phyloP scores from a whole-genome alignment of 177 flowering plant genomes.

The Vitis hybrid region DNA sequence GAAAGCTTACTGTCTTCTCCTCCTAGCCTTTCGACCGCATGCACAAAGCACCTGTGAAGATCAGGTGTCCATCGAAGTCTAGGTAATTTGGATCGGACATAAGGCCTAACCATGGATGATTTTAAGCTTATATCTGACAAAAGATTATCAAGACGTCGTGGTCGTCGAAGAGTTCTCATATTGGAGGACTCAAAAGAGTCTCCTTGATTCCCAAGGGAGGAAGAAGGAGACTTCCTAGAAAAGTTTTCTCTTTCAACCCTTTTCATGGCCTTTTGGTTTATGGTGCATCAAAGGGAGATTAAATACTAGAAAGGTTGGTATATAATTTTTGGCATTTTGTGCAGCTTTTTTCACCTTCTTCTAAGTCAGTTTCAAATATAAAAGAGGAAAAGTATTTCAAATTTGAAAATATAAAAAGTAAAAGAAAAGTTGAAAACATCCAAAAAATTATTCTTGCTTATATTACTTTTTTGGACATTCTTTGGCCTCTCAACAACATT shows the following conservation, averaged over 20 bases:
- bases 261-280: constrained; percentile 16
- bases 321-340: constrained; percentile 28
- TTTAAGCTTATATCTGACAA: constrained; percentile 16
- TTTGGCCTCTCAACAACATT: too few species aligned
- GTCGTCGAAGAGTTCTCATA: not conserved
- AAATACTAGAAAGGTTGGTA: constrained; percentile 30
- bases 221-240: constrained; percentile 16
- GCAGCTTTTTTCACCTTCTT: constrained; percentile 24
- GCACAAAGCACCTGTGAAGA: constrained; percentile 53
- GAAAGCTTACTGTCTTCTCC: constrained; percentile 47
- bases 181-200: not conserved
- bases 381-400: too few species aligned
- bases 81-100: constrained; percentile 50
- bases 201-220: constrained; percentile 6
- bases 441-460: too few species aligned
- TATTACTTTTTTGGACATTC: too few species aligned
- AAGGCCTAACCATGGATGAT: constrained; percentile 36
- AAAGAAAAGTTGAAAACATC: too few species aligned
- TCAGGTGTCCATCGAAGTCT: constrained; percentile 61
- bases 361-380: constrained; percentile 10
- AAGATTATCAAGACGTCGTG: not conserved
- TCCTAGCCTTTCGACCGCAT: constrained; percentile 53
- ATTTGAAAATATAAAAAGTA: too few species aligned
- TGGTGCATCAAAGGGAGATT: constrained; percentile 26
- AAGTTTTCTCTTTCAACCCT: constrained; percentile 13